Conservation (phyloP, 2,329 filamentous ascomycete genomes). For the Pyricularia sp. region DNA sequence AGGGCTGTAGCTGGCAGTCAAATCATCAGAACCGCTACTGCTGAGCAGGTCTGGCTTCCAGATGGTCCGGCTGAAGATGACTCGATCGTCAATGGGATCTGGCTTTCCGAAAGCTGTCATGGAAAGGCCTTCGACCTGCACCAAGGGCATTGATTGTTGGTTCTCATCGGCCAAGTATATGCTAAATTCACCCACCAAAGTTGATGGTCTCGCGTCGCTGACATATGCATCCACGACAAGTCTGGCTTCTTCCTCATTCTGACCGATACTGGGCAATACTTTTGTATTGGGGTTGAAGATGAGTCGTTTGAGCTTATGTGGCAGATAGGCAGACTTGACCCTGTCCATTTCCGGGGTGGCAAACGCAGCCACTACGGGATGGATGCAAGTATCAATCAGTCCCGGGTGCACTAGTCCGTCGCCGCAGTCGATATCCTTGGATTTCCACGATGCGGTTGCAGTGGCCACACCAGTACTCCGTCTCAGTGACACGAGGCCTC, state of each 20-base stretch:
- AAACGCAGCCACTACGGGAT: conserved; percentile 3
- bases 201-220: background rate
- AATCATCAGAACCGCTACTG: background rate
- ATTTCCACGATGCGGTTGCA: conserved; percentile 2
- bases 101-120: background rate
- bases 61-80: conserved; percentile 1
- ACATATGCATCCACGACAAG: background rate
- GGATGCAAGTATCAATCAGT: conserved; percentile 1
- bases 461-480: conserved; percentile 1
- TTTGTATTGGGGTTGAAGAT: background rate
- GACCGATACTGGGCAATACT: background rate
- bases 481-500: background rate
- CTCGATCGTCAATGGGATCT: background rate
- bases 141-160: background rate
- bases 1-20: background rate
- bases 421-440: background rate
- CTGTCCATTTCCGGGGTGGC: background rate
- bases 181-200: background rate
- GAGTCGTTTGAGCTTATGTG: background rate
- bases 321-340: conserved; percentile 3
- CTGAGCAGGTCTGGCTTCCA: conserved; percentile 3
- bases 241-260: background rate
- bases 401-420: background rate
- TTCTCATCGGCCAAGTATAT: background rate
- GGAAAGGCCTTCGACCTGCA: conserved; percentile 1